Evolutionary conservation across 306 rosid species (phyloP).

Genomic region (Mucuna pruriens): DNA sequence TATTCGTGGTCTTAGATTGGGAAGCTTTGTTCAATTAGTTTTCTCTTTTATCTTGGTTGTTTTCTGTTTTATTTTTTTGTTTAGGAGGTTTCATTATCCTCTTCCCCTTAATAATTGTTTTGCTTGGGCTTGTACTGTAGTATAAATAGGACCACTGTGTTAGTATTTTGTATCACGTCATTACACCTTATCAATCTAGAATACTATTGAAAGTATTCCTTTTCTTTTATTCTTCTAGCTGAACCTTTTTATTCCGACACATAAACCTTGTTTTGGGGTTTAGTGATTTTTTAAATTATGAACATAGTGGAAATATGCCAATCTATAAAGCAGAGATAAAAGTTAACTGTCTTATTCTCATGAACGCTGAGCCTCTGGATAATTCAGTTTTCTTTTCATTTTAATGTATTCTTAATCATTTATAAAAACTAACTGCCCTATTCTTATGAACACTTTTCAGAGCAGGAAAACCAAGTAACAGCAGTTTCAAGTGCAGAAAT

Average conservation of each 20-base stretch:
- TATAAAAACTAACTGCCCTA: background rate
- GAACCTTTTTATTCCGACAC: background rate
- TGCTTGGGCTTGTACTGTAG: background rate
- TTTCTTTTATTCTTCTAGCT: background rate
- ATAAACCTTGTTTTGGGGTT: background rate
- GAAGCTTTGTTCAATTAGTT: background rate
- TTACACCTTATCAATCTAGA: background rate
- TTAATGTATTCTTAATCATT: background rate
- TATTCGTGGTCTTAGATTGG: background rate
- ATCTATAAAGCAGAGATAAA: too few species aligned
- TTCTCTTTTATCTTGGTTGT: background rate
- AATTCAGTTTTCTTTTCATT: background rate
- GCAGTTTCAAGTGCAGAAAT: conserved; percentile 14
- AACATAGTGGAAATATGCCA: background rate
- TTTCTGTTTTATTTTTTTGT: background rate
- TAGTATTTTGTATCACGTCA: background rate
- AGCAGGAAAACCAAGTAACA: conserved; percentile 24
- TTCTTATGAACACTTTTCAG: conserved; percentile 10
- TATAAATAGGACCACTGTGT: background rate
- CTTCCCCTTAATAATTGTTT: background rate
- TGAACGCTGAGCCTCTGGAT: too few species aligned
- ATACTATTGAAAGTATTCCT: background rate
- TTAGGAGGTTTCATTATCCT: background rate
- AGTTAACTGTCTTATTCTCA: too few species aligned
- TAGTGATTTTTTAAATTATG: background rate